Evolutionary conservation across 1,284 basidiomycete genomes (phyloP), one percentile per base, ranked within the genome.

Genomic region (Moesziomyces sp.): DNA sequence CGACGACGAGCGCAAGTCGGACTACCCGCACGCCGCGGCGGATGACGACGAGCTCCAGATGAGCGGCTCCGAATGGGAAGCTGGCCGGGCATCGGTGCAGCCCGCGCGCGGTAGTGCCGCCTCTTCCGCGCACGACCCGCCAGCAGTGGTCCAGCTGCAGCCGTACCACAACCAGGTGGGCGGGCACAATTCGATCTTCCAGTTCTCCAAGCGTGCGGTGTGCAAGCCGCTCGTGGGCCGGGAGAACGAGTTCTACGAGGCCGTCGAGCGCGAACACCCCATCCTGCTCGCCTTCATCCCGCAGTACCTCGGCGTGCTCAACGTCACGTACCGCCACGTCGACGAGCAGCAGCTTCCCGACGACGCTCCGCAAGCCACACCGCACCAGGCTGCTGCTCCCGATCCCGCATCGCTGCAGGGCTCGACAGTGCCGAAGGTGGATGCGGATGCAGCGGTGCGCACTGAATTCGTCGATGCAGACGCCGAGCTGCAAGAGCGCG

Each of bases 111-210:
- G 40, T n/a, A n/a, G 28, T 38, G 21, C 30, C 9, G 30, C 30
- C 30, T 30, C 30, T 30, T 30, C 30, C 30, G 11, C 23, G 10
- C 11, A 46, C 6, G 51, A 64, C 3, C 63, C 70, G 16, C 80
- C 82, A 9, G 72, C 78, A 3, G 82, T 83, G 57, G 94, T 99
- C 47, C 96, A 96, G 40, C 87, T 99, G 6, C 91, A 93, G 60
- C 97, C 97, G 2, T 99, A 97, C 85, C 90, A 93, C 58, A 97
- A 99, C 82, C 95, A 98, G 85, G 96, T 99, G 24, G 96, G 96
- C 45, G 96, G 96, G 1, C 96, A 99, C 85, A 93, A 90, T 77
- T 92, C 93, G 66, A 97, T 99, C 80, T 99, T 99, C 86, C 95
- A 95, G 84, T 99, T 99, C 81, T 98, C 96, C 2, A 93, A 94